Base-by-base conservation (phyloP, 441 rosid genomes). In the Flueggea neowawraea region DNA sequence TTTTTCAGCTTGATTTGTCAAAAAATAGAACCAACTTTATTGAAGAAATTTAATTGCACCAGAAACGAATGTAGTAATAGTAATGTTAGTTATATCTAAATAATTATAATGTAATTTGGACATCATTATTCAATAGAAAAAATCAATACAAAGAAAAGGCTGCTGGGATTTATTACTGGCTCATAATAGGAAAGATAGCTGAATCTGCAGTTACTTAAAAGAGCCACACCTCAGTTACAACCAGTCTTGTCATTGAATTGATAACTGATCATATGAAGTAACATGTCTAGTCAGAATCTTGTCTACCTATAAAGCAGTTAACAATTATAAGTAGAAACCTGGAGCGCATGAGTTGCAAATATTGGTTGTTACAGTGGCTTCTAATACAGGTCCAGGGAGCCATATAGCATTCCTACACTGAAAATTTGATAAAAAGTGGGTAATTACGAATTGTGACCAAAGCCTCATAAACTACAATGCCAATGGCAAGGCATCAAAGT, bases 371-470 rank as follows among this genome's bases (percentile, higher is more conserved):
- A 95, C 85, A 63, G 84, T 69, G 54, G 99, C 97, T 83, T 95
- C 98, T 60, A 85, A 58, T 69, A 88, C 70, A 60, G 97, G 86
- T 57, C 97, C 99, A 56, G 98, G 99, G 69, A 95, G 97, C 99
- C 98, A 91, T 45, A 91, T 78, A 63, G 82, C 98, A 78, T 83
- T 95, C 75, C 97, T 84, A 76, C 99, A 91, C 96, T 93, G 82
- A 60, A 75, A 66, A 60, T 54, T 43, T 39, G 10, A 33, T 71
- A 50, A n/a, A 49, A 64, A 73, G 5, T 36, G 4, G 41, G 41
- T 36, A 8, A 36, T 8, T 36, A 36, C 6, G 9, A 45, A 62
- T 12, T 17, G 6, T 13, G 48, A 28, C 22, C 3, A 36, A 61
- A 49, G 39, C 55, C 51, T 0, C 41, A 36, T 36, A 36, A 5